Base-by-base conservation (phyloP, 331 rosid species). In the Malus hybrid region DNA sequence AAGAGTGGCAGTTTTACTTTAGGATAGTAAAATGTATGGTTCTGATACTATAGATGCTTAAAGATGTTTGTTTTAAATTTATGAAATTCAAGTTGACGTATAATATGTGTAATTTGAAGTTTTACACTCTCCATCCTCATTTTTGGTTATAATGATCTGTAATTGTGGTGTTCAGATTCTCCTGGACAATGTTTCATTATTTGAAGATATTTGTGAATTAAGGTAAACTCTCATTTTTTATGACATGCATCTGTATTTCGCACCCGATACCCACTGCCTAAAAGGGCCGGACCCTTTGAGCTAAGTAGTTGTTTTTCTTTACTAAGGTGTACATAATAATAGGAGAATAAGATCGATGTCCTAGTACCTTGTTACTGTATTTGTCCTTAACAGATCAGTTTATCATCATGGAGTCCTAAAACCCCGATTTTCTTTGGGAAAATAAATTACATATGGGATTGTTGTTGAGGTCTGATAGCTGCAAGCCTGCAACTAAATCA, bases 161-260 rank as follows among this genome's bases (percentile, higher is more conserved):
- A 56, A 32, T 33, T 71, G 50, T 39, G 44, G 44, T 36, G 44
- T 20, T 71, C 75, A 71, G 75, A 71, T 55, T 71, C 50, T 71
- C 33, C 20, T 56, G 52, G 44, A 22, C 13, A 20, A 4, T 71
- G 75, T 12, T 56, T 33, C 65, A 12, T 56, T 55, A 6, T 55
- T 16, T 71, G 32, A 13, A 52, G 34, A 19, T 19, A 52, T 42
- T 3, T 70, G 74, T 18, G 46, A 42, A 70, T 30, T 19, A 33
- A 71, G 65, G 39, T 32, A 36, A 36, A 32, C 32, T 13, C 53
- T 55, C 4, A 55, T n/a, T 55, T 34, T 33, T 30, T 71, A 7
- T 19, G 63, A n/a, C 48, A n/a, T n/a, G n/a, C n/a, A 72, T 3
- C 26, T 10, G 20, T 72, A 15, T 42, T 24, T 46, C 14, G 48